phyloP scores from a whole-genome alignment of 2,329 filamentous ascomycete species.

The Parafenestella ontariensis region DNA sequence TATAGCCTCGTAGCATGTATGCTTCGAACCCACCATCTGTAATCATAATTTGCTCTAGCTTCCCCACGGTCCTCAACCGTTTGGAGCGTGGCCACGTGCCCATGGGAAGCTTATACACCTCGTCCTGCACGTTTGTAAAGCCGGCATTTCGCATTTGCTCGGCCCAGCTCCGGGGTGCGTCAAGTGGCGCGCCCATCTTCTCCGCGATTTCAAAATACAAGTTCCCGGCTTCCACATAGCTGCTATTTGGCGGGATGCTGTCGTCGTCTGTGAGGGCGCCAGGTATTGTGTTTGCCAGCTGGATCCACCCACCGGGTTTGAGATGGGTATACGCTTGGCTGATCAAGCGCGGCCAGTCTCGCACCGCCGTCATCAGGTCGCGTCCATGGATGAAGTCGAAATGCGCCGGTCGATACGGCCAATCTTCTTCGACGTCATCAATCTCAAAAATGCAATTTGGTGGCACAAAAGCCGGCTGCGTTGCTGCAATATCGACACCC shows the following conservation, averaged over 20 bases:
- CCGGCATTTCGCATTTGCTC: conserved; percentile 45
- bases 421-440: conserved; percentile 49
- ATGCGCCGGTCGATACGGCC: conserved; percentile 40
- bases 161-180: conserved; percentile 42
- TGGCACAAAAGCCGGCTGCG: conserved; percentile 48
- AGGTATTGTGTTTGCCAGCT: conserved; percentile 34
- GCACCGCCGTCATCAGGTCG: conserved; percentile 39
- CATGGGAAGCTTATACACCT: conserved; percentile 35
- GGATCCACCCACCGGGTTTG: conserved; percentile 45
- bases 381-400: conserved; percentile 44
- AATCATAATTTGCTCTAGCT: conserved; percentile 33
- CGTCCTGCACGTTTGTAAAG: conserved; percentile 53
- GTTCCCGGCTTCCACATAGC: conserved; percentile 25
- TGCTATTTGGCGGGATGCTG: conserved; percentile 26
- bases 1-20: conserved; percentile 33
- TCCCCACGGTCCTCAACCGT: conserved; percentile 23
- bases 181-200: conserved; percentile 44
- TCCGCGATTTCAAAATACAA: conserved; percentile 29
- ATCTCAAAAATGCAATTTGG: conserved; percentile 50
- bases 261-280: conserved; percentile 25
- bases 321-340: conserved; percentile 45
- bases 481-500: conserved; percentile 48
- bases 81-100: conserved; percentile 38
- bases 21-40: conserved; percentile 31
- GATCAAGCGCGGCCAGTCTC: conserved; percentile 40